Conservation (phyloP, 2,329 filamentous ascomycete genomes). For the Stylonectria norvegica region DNA sequence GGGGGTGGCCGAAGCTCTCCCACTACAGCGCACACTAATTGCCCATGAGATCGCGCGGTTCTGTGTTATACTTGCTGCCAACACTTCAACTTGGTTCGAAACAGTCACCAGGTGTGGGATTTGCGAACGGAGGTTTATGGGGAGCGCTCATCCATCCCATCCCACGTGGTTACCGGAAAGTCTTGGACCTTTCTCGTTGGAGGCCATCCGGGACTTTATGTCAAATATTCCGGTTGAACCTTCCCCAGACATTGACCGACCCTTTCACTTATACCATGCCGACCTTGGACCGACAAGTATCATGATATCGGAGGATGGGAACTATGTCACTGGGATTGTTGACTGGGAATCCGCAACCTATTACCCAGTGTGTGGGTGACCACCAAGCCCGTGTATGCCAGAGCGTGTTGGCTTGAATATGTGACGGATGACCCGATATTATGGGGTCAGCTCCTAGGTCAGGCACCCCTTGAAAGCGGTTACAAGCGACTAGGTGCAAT, state of each 20-base stretch:
- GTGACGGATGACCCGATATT: no score
- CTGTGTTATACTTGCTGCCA: conserved; percentile 2
- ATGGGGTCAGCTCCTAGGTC: no score
- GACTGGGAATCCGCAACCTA: no score
- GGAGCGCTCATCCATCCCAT: conserved; percentile 3
- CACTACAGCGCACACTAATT: not conserved
- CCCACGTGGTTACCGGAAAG: conserved; percentile 4
- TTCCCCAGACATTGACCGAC: conserved; percentile 27
- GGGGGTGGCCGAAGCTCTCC: conserved; percentile 2
- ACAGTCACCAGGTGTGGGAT: conserved; percentile 4
- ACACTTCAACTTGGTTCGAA: conserved; percentile 5
- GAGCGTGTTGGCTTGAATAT: no score
- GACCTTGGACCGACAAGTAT: no score
- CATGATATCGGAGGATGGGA: no score
- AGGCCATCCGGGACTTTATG: conserved; percentile 19
- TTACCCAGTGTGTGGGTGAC: no score
- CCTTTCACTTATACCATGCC: no score
- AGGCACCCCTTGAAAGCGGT: no score
- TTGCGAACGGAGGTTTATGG: conserved; percentile 1
- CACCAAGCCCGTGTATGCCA: no score
- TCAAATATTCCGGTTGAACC: conserved; percentile 30
- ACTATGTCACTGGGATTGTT: no score
- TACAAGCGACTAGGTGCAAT: no score
- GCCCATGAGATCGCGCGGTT: conserved; percentile 2
- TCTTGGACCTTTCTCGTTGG: conserved; percentile 6